Evolutionary conservation across 2,329 filamentous ascomycete genomes (phyloP), one percentile per base, ranked within the genome.

Genomic region (Orbilia brochopaga): DNA sequence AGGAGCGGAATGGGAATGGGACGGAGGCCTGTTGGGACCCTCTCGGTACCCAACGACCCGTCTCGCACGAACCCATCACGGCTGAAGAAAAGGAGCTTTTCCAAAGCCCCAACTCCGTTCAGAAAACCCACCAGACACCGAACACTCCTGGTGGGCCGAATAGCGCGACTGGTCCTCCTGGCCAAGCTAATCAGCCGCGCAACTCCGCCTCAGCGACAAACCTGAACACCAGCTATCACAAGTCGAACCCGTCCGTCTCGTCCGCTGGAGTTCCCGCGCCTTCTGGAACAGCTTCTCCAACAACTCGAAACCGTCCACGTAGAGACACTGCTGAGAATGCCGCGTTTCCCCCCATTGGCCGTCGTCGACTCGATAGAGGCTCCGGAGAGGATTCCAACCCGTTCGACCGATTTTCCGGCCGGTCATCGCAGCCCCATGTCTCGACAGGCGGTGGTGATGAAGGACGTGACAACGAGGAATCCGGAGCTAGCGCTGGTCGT

Each of bases 241-340:
- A 73, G 42, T 56, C 69, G 40, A 73, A 66, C 24, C 15, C 54
- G 63, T 75, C 77, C 56, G 79, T 96, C 89, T 82, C 90, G 74
- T 97, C 97, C 80, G 81, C 87, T 56, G 86, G 85, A 56, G 84
- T 85, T 52, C 92, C 88, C 79, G 88, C 86, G 24, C 82, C 90
- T 54, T 85, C 88, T 44, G 92, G 92, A 10, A 90, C 92, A 1
- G 88, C 87, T 7, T 85, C 85, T 27, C 82, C 87, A 40, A 84
- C 86, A 37, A 86, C 92, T 74, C 91, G 91, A 1, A 86, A 87
- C 24, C 87, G 87, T 37, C 87, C 93, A 76, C 90, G 93, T 76
- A 88, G 92, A 72, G 92, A 96, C 79, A 94, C 92, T 0, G 80
- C 81, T 10, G 90, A 91, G 76, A 84, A 84, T 81, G 94, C 83